Percentiles rank a stretch among this genome's conserved stretches.
Conservation (phyloP, 306 rosid species). For the Glycine latifolia region DNA sequence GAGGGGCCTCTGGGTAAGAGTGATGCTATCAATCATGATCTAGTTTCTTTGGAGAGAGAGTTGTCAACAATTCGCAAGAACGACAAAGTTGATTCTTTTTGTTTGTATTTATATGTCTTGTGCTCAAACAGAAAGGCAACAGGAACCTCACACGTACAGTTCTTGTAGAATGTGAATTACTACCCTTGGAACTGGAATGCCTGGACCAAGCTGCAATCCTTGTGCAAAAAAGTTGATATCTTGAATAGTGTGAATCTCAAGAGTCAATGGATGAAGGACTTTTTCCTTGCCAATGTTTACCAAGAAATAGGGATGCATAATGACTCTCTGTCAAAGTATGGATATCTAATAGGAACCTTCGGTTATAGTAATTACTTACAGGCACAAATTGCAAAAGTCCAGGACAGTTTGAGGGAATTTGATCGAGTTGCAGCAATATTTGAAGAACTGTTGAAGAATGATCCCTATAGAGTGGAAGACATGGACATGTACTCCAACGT, state of each 20-base stretch:
- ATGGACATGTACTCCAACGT: constrained; percentile 99
- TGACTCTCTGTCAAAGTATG: constrained; percentile 70
- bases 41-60: constrained; percentile 86
- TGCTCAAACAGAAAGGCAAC: constrained; percentile 87
- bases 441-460: constrained; percentile 88
- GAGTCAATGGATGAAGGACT: constrained; percentile 97
- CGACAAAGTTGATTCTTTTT: constrained; percentile 79
- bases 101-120: constrained; percentile 81
- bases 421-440: constrained; percentile 92
- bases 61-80: constrained; percentile 80
- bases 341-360: constrained; percentile 74
- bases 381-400: constrained; percentile 91
- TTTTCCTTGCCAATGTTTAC: constrained; percentile 83
- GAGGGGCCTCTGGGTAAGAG: constrained; percentile 94
- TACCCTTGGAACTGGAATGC: constrained; percentile 99
- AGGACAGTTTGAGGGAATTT: constrained; percentile 89
- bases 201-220: constrained; percentile 89
- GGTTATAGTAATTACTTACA: constrained; percentile 84
- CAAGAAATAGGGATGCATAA: constrained; percentile 92
- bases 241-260: constrained; percentile 79
- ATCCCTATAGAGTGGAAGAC: constrained; percentile 94
- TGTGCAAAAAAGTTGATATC: constrained; percentile 73
- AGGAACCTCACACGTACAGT: constrained; percentile 78
- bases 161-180: constrained; percentile 86
- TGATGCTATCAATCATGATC: constrained; percentile 70